Evolutionary conservation across 2,329 filamentous ascomycete genomes (phyloP).

Genomic region (Alternaria longipes): DNA sequence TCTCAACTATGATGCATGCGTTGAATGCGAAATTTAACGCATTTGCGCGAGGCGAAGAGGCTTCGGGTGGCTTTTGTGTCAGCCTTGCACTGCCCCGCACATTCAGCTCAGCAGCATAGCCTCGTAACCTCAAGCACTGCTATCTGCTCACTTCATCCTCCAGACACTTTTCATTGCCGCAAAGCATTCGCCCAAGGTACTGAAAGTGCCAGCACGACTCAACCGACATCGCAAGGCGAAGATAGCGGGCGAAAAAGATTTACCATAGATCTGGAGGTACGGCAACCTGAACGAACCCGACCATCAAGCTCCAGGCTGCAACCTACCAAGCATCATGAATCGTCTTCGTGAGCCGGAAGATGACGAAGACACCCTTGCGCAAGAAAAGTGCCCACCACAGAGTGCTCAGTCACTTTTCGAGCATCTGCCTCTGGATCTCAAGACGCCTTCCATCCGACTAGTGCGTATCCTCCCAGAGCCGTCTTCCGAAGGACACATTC

Average conservation of each 20-base stretch:
- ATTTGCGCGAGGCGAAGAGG: neutral
- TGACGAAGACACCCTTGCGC: neutral
- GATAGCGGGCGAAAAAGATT: neutral
- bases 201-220: neutral
- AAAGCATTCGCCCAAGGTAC: neutral
- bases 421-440: neutral
- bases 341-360: neutral
- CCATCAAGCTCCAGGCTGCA: neutral
- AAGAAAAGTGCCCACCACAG: neutral
- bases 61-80: neutral
- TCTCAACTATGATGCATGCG: neutral
- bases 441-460: neutral
- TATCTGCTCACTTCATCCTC: neutral
- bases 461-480: neutral
- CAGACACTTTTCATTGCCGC: fast-evolving
- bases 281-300: neutral
- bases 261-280: neutral
- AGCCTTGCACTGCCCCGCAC: neutral
- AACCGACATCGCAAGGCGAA: neutral
- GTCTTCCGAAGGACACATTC: neutral
- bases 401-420: neutral
- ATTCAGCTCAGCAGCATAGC: neutral
- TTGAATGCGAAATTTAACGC: neutral
- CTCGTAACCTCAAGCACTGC: fast-evolving
- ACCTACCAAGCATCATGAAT: neutral